phyloP scores from a whole-genome alignment of 2,329 filamentous ascomycete species.

The Ophiosphaerella narmari region DNA sequence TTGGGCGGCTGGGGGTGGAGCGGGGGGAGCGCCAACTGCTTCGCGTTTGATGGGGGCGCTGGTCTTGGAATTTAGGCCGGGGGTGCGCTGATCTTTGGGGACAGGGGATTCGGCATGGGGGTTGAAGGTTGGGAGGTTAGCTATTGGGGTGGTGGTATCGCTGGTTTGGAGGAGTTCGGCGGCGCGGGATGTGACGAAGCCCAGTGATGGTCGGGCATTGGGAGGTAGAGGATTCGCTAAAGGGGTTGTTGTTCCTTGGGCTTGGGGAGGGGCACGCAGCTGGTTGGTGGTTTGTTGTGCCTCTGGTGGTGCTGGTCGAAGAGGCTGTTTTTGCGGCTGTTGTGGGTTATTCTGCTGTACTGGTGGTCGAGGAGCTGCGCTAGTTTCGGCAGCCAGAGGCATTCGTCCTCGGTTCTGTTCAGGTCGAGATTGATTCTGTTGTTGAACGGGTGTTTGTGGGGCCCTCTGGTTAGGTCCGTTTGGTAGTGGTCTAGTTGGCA shows the following conservation, averaged over 20 bases:
- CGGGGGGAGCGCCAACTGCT: constrained; percentile 27
- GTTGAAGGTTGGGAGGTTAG: constrained; percentile 51
- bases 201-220: constrained; percentile 40
- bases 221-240: constrained; percentile 18
- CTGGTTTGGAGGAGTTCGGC: constrained; percentile 48
- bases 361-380: constrained; percentile 20
- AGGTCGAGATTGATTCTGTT: constrained; percentile 26
- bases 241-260: constrained; percentile 11
- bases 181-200: constrained; percentile 54
- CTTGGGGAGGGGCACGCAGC: constrained; percentile 17
- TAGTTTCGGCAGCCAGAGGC: constrained; percentile 28
- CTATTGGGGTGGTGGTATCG: constrained; percentile 32
- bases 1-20: constrained; percentile 16
- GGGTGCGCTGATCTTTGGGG: constrained; percentile 77
- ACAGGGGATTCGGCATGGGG: constrained; percentile 63
- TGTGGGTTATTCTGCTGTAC: constrained; percentile 22
- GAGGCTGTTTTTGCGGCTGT: constrained; percentile 25
- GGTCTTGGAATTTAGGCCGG: constrained; percentile 79
- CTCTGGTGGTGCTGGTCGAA: constrained; percentile 31
- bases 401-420: constrained; percentile 27
- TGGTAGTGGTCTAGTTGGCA: constrained; percentile 18
- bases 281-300: constrained; percentile 22
- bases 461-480: constrained; percentile 33
- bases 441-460: constrained; percentile 32
- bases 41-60: constrained; percentile 72